Evolutionary conservation across 106 monocot species (phyloP), one percentile per base, ranked within the genome.

Genomic region (Dioscorea zingiberensis): DNA sequence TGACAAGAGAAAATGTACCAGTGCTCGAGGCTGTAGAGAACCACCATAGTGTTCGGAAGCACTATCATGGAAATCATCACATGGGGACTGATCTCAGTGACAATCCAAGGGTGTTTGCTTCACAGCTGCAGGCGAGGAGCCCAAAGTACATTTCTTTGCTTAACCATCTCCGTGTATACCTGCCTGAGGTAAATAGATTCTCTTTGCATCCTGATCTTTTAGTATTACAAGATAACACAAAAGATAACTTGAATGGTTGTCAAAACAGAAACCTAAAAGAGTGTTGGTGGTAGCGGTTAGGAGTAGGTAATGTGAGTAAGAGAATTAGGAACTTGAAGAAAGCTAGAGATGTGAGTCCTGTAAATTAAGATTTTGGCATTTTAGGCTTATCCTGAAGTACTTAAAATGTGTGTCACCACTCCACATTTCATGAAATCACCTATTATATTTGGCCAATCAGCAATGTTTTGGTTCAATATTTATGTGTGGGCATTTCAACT

Each of bases 1-100:
- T 94, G 77, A 94, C 94, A 26, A 84, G 89, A 73, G 90, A 94
- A 73, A 94, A 90, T 76, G 80, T 94, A 3, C 94, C 90, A 30
- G 74, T 94, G 67, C 82, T 94, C 54, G 94, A 90, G 55, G 90
- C 90, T 67, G 76, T 94, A 71, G 94, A 90, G 64, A 85, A 62
- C 73, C 82, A 87, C 53, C 71, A 76, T 74, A 84, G 66, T 27
- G 82, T 90, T 30, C 73, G 80, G 74, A 80, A 78, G 70, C 90
- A 94, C 60, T 94, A 94, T 64, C 94, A 87, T 79, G 94, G 90
- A 19, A 70, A 90, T 65, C 82, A 80, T 73, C 23, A 62, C 12
- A 55, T 30, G 16, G 83, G 75, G 22, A 58, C 73, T 2, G 74
- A 77, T 77, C 21, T 55, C 13, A 77, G 46, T 27, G 94, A 90